Evolutionary conservation across 257 asterid species (phyloP).

Genomic region (Marsdenia floribunda): DNA sequence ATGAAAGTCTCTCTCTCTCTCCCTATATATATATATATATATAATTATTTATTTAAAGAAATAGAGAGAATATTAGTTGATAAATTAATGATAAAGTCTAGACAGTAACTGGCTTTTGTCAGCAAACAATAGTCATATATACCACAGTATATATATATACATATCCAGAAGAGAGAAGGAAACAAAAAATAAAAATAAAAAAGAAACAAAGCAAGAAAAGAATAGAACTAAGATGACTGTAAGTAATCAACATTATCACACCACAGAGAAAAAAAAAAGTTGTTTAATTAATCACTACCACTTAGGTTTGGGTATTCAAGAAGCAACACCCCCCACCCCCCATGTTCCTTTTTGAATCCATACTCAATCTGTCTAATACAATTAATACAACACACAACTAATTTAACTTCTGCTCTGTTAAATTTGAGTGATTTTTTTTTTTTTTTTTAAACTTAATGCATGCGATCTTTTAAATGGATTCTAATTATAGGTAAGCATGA

Average conservation of each 20-base stretch:
- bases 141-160: conserved; percentile 6
- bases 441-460: too few relatives aligned
- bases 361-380: background rate
- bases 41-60: background rate
- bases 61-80: conserved; percentile 9
- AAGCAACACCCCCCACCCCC: background rate
- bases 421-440: too few relatives aligned
- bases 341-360: conserved; percentile 4
- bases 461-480: too few relatives aligned
- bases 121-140: conserved; percentile 26
- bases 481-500: too few relatives aligned
- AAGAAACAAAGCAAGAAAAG: conserved; percentile 17
- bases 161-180: background rate
- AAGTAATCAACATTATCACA: conserved; percentile 30
- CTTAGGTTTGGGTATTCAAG: conserved; percentile 10
- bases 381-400: too few relatives aligned
- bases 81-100: conserved; percentile 19
- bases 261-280: background rate
- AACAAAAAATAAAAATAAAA: conserved; percentile 14
- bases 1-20: conserved; percentile 8
- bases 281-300: background rate
- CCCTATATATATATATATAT: too few relatives aligned
- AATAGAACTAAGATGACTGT: conserved; percentile 12
- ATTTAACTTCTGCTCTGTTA: too few relatives aligned
- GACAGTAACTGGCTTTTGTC: conserved; percentile 34